Conservation (phyloP, 257 asterid species). For the Agastache rugosa region DNA sequence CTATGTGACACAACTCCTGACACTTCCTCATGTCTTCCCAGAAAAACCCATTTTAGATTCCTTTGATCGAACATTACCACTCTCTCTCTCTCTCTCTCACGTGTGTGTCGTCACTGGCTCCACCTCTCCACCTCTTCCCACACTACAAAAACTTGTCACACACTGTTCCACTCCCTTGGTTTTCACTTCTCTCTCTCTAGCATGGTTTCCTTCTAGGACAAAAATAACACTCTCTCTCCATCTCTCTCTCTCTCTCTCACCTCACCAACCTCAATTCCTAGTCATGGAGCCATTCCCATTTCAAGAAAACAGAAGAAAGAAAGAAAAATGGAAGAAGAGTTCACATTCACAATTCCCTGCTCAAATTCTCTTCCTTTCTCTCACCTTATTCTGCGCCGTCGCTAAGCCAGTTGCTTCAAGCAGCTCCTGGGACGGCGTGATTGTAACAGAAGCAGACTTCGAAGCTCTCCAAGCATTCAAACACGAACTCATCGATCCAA, state of each 20-base stretch:
- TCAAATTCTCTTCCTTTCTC: constrained; percentile 40
- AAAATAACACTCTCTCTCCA: not conserved
- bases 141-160: constrained; percentile 45
- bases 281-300: constrained; percentile 39
- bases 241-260: not conserved
- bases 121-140: constrained; percentile 19
- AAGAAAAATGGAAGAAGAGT: constrained; percentile 47
- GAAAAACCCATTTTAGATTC: constrained; percentile 39
- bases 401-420: constrained; percentile 48
- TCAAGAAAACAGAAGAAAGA: constrained; percentile 34
- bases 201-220: constrained; percentile 7
- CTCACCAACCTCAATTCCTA: too few relatives aligned
- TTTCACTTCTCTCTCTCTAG: constrained; percentile 20
- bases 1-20: constrained; percentile 43
- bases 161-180: constrained; percentile 34
- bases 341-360: not conserved
- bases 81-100: constrained; percentile 45
- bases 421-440: constrained; percentile 78
- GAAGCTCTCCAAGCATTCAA: constrained; percentile 88
- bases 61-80: not conserved
- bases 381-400: constrained; percentile 32
- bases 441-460: constrained; percentile 76
- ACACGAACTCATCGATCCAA: constrained; percentile 78
- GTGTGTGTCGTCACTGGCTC: constrained; percentile 42
- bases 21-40: constrained; percentile 47